Conservation (phyloP, 345 rosid genomes). For the Moringa oleifera region DNA sequence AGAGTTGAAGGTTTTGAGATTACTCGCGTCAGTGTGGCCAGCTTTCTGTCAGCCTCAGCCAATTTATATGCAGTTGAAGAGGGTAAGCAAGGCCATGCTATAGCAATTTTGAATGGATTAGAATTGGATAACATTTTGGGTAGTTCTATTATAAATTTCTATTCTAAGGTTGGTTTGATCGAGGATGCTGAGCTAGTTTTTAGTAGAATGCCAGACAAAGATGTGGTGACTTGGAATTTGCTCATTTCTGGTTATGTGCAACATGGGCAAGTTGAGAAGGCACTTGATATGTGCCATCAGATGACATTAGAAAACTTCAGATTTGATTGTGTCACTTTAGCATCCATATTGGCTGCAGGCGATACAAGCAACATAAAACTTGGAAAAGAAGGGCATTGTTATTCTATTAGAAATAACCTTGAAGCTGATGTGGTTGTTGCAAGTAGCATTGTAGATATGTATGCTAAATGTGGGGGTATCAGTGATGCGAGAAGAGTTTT, state of each 20-base stretch:
- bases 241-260: conserved; percentile 59
- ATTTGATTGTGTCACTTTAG: conserved; percentile 63
- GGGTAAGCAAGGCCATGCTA: conserved; percentile 72
- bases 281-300: conserved; percentile 38
- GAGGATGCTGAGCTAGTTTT: conserved; percentile 64
- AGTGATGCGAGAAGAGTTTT: conserved; percentile 46
- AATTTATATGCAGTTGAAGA: conserved; percentile 55
- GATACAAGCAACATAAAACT: conserved; percentile 31
- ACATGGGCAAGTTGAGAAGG: conserved; percentile 40
- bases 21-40: conserved; percentile 51
- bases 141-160: conserved; percentile 63
- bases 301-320: conserved; percentile 50
- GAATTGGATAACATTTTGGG: conserved; percentile 60
- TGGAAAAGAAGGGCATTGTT: conserved; percentile 63
- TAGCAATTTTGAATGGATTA: conserved; percentile 47
- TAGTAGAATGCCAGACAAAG: conserved; percentile 41
- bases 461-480: conserved; percentile 53
- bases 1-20: conserved; percentile 47
- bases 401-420: conserved; percentile 54
- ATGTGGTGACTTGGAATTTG: conserved; percentile 79
- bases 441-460: conserved; percentile 48
- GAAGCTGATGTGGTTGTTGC: conserved; percentile 50
- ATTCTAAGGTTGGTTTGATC: conserved; percentile 61
- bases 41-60: conserved; percentile 69
- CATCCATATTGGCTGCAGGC: conserved; percentile 52